Conservation (phyloP, 2,329 filamentous ascomycete genomes). For the Lecanicillium sp. region DNA sequence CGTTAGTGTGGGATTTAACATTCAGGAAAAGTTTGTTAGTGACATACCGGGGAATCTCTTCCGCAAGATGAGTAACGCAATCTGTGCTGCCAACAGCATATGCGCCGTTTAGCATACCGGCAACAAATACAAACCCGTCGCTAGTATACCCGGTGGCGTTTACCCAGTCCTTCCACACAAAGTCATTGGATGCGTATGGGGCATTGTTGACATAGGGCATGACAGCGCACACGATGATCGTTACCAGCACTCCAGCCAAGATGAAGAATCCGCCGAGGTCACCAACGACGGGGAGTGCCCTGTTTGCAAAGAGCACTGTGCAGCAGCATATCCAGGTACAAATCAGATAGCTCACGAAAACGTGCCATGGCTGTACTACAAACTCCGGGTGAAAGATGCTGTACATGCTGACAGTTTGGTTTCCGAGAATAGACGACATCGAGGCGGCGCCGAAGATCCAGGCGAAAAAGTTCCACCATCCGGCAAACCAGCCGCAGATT, state of each 20-base stretch:
- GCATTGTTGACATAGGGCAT: slow-evolving; percentile 32
- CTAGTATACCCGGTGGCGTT: slow-evolving; percentile 29
- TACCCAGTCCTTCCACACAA: slow-evolving; percentile 33
- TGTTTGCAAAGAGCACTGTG: slow-evolving; percentile 45
- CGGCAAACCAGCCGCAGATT: slow-evolving; percentile 36
- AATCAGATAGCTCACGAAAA: slow-evolving; percentile 33
- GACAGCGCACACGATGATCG: slow-evolving; percentile 45
- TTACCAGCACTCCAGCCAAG: slow-evolving; percentile 45
- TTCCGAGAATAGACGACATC: slow-evolving; percentile 33
- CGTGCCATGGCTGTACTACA: slow-evolving; percentile 29
- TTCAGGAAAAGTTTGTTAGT: not conserved
- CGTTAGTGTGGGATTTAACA: not conserved
- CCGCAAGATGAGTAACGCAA: slow-evolving; percentile 55
- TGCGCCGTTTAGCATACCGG: slow-evolving; percentile 53
- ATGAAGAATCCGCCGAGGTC: slow-evolving; percentile 44
- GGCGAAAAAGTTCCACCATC: slow-evolving; percentile 38
- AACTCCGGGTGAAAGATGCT: slow-evolving; percentile 31
- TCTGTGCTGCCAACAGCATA: slow-evolving; percentile 62
- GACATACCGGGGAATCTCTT: slow-evolving; percentile 45
- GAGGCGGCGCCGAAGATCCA: slow-evolving; percentile 31
- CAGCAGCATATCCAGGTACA: slow-evolving; percentile 30
- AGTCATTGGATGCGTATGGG: slow-evolving; percentile 21
- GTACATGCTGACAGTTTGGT: slow-evolving; percentile 36
- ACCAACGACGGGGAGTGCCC: slow-evolving; percentile 42
- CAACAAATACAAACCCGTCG: slow-evolving; percentile 32